Base-by-base conservation (phyloP, 1,284 basidiomycete species). In the Apiotrichum gamsii region DNA sequence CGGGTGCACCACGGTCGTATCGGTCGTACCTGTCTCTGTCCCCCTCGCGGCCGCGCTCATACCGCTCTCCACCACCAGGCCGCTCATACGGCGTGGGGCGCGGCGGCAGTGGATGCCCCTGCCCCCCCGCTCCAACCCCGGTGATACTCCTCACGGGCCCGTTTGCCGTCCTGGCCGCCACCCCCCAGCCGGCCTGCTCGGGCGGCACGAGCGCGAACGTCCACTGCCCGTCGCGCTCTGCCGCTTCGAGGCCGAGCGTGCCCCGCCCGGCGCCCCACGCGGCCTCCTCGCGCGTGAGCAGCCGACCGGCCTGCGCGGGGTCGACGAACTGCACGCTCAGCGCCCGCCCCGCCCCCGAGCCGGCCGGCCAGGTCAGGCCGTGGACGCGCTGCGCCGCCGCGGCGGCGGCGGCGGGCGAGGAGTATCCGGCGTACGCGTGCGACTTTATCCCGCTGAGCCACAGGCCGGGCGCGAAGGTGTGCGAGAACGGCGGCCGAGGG, bases 401-500 rank as follows among this genome's bases (percentile, higher is more conserved):
- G 4, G 64, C 28, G 5, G 63, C 65, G 10, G 51, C 49, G 4
- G 52, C 42, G 1, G 56, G 37, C 5, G 46, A 45, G 3, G 44
- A 33, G 58, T 57, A 72, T 0, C 56, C 57, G 3, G 59, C 68
- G 38, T 70, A 72, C 1, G 65, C 67, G 51, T 72, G 70, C 24
- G 60, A 58, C 51, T 72, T 72, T 29, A 72, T 57, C 11, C 68
- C 69, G 4, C 57, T 59, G 3, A 72, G 47, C 70, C 70, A 72
- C 18, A 70, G 40, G 5, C 64, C 65, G 1, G 63, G 62, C n/a
- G 46, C 48, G n/a, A 59, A 57, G 1, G 51, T 30, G 0, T 47
- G 44, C 2, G 54, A 50, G 44, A 67, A 67, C 5, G 67, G 67
- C 5, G 39, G 33, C n/a, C 45, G 41, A 2, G 42, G 28, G 29